Percentiles rank a stretch among this genome's conserved stretches.
phyloP scores from a whole-genome alignment of 192 early-diverging fungal genomes.

The Backusella sp. region DNA sequence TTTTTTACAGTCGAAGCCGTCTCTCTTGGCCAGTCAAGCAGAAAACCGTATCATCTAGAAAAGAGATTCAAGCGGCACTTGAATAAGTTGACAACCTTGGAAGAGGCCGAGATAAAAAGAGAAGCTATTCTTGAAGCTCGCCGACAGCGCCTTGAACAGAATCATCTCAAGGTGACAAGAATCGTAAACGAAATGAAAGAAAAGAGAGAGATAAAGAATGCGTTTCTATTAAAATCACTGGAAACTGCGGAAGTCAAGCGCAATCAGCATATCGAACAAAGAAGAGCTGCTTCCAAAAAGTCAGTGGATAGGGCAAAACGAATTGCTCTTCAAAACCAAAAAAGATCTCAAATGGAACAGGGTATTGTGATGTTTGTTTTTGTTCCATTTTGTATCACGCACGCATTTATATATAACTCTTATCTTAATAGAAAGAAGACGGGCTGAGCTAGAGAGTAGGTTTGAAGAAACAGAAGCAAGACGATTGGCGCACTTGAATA shows the following conservation, averaged over 20 bases:
- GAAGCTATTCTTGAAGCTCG: conserved; percentile 23
- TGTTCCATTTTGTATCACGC: neutral
- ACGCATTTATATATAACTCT: neutral
- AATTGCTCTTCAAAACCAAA: conserved; percentile 11
- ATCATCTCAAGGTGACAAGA: conserved; percentile 14
- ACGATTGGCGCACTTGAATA: conserved; percentile 13
- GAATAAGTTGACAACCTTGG: neutral
- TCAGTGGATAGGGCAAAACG: conserved; percentile 25
- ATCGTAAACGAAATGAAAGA: conserved; percentile 14
- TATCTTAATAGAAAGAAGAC: conserved; percentile 1
- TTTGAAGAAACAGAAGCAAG: conserved; percentile 7
- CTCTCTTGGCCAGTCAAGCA: conserved; percentile 11
- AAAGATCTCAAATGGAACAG: conserved; percentile 13
- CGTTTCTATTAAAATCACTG: conserved; percentile 3
- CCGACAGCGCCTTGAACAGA: conserved; percentile 17
- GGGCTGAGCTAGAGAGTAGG: conserved; percentile 12
- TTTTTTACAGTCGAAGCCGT: conserved; percentile 22
- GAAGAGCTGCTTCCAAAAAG: conserved; percentile 17
- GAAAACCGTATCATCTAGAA: conserved; percentile 27
- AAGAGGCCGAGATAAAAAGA: conserved; percentile 21
- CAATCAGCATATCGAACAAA: conserved; percentile 18
- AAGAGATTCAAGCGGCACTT: conserved; percentile 21
- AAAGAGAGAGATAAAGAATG: conserved; percentile 7
- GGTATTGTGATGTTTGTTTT: neutral
- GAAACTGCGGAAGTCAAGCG: conserved; percentile 21